phyloP scores from a whole-genome alignment of 208 protist species.

The Crithidia bombi region DNA sequence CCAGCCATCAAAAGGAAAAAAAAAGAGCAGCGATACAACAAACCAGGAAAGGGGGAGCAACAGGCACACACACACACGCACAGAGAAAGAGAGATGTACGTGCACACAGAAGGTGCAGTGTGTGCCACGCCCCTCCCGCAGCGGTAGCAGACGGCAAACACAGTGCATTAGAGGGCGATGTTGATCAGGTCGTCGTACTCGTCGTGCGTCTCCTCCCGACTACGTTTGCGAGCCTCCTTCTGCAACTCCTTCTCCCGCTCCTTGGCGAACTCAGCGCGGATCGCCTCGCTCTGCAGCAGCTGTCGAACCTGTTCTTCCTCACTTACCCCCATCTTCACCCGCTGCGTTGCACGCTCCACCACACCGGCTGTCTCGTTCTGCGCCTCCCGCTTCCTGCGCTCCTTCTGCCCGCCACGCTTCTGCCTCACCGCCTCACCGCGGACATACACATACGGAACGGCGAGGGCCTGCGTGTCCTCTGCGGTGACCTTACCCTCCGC shows the following conservation, averaged over 20 bases:
- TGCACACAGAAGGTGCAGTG: no score
- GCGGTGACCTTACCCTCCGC: constrained; percentile 72
- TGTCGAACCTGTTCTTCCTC: constrained; percentile 79
- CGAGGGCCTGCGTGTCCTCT: constrained; percentile 78
- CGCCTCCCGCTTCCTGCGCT: constrained; percentile 60
- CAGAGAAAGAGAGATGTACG: no score
- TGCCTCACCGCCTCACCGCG: constrained; percentile 52
- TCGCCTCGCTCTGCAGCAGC: constrained; percentile 67
- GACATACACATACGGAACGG: constrained; percentile 69
- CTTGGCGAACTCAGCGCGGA: constrained; percentile 62
- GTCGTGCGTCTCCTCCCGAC: constrained; percentile 41
- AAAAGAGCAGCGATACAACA: not conserved
- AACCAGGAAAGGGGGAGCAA: not conserved
- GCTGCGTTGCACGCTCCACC: constrained; percentile 68
- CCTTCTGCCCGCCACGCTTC: constrained; percentile 68
- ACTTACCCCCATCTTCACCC: constrained; percentile 86
- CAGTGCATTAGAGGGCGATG: constrained; percentile 35
- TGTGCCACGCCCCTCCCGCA: no score
- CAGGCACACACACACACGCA: no score
- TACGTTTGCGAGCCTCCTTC: constrained; percentile 54
- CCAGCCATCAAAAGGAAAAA: not conserved
- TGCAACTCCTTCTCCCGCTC: constrained; percentile 51
- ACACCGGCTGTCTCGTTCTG: constrained; percentile 55
- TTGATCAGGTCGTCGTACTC: constrained; percentile 84
- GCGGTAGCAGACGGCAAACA: constrained; percentile 7